phyloP scores from a whole-genome alignment of 352 stramenopile species.

The Phytophthora niederhauseri region DNA sequence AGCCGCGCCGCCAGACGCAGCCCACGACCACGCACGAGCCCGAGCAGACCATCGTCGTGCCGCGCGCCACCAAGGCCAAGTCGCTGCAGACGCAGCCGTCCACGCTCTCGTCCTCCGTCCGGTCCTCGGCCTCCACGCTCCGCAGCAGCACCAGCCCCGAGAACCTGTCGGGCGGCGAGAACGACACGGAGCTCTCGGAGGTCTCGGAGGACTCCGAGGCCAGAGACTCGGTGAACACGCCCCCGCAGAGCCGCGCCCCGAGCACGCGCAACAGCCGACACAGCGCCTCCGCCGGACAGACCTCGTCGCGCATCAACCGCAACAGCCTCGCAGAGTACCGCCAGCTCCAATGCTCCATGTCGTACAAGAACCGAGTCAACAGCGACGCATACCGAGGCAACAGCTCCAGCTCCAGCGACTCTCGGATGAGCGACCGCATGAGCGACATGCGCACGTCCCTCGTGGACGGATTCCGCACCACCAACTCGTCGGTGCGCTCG shows the following conservation, averaged over 20 bases:
- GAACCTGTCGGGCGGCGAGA: conserved; percentile 43
- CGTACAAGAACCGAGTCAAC: conserved; percentile 82
- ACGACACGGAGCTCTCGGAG: conserved; percentile 43
- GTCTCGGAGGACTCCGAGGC: conserved; percentile 38
- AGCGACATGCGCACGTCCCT: conserved; percentile 38
- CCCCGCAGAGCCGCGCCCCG: conserved; percentile 16
- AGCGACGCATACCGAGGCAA: conserved; percentile 38
- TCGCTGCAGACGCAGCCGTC: conserved; percentile 33
- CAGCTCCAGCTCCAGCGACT: conserved; percentile 32
- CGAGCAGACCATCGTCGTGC: conserved; percentile 33
- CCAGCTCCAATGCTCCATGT: conserved; percentile 86
- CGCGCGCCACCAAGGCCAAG: conserved; percentile 24
- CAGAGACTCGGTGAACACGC: conserved; percentile 32
- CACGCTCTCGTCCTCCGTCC: conserved; percentile 58
- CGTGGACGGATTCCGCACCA: conserved; percentile 35
- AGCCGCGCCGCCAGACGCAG: conserved; percentile 28
- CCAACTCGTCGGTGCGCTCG: conserved; percentile 32
- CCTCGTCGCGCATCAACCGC: conserved; percentile 25
- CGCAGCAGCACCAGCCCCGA: conserved; percentile 47
- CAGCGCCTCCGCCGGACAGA: conserved; percentile 19
- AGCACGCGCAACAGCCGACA: conserved; percentile 42
- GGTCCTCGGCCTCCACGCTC: conserved; percentile 56
- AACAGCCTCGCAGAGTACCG: conserved; percentile 75
- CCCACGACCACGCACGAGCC: conserved; percentile 16
- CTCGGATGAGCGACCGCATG: conserved; percentile 35